A percentile compares a stretch with the other conserved stretches of the same genome.
Evolutionary conservation across 1,284 basidiomycete species (phyloP).

Genomic region (Ceratobasidium sp.): DNA sequence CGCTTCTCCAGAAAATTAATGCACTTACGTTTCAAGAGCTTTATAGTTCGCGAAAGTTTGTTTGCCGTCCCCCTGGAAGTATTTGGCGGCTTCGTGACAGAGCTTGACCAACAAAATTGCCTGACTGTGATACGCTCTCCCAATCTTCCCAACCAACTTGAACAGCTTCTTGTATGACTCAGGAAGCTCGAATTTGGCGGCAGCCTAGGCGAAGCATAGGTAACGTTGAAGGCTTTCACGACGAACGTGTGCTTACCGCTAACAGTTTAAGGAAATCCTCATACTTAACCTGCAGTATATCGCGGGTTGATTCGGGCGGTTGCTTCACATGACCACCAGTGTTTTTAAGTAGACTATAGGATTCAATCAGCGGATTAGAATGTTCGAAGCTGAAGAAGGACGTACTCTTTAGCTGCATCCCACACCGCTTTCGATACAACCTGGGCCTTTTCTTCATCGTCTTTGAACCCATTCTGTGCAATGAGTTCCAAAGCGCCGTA

Average conservation of each 20-base stretch:
- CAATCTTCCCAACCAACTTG: not conserved
- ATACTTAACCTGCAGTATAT: not conserved
- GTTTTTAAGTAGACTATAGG: not conserved
- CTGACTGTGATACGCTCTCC: constrained; percentile 8
- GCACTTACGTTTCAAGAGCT: constrained; percentile 18
- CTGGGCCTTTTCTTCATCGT: not conserved
- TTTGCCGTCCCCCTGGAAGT: not conserved
- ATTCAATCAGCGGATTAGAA: not conserved
- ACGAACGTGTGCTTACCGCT: not conserved
- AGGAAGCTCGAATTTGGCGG: not conserved
- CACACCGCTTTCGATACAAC: not conserved
- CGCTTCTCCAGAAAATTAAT: not conserved
- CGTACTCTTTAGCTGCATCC: constrained; percentile 3
- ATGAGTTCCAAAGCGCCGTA: constrained; percentile 18
- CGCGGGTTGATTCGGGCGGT: not conserved
- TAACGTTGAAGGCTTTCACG: not conserved
- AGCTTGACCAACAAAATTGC: constrained; percentile 4
- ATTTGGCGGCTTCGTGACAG: constrained; percentile 7
- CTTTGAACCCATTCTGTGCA: too few species aligned
- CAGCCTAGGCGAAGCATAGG: not conserved
- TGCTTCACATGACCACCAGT: not conserved
- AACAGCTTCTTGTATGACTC: constrained; percentile 2
- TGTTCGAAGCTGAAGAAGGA: not conserved
- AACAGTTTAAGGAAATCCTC: not conserved
- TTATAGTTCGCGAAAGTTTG: not conserved